Evolutionary conservation across 768 basidiomycete genomes (phyloP).

Genomic region (Psilocybe subaeruginosa): DNA sequence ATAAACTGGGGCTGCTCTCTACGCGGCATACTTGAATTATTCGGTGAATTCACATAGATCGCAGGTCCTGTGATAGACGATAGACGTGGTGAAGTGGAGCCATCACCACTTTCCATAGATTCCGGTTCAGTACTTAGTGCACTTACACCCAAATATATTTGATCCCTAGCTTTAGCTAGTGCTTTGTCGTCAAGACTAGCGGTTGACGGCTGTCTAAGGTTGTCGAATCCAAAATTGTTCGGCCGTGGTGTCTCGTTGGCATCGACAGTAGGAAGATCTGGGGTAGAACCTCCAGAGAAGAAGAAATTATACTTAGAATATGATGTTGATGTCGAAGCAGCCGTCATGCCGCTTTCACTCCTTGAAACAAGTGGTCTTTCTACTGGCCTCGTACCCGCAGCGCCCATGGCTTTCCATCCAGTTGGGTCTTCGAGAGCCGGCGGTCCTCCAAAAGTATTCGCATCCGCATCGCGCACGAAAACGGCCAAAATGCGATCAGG

Average conservation of each 20-base stretch:
- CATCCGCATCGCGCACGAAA: slow-evolving; percentile 79
- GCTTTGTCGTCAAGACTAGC: slow-evolving; percentile 6
- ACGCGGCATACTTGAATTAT: neutral
- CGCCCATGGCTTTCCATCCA: slow-evolving; percentile 43
- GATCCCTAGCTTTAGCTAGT: neutral
- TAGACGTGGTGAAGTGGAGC: neutral
- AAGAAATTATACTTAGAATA: slow-evolving; percentile 5
- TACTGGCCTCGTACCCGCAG: slow-evolving; percentile 24
- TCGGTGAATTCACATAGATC: neutral
- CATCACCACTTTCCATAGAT: neutral
- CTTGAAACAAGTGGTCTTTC: slow-evolving; percentile 20
- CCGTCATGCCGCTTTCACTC: slow-evolving; percentile 16
- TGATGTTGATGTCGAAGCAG: slow-evolving; percentile 10
- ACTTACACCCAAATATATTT: neutral
- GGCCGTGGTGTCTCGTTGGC: slow-evolving; percentile 8
- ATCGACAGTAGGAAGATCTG: slow-evolving; percentile 4
- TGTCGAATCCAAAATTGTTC: neutral
- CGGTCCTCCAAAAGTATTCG: slow-evolving; percentile 23
- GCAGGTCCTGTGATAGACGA: neutral
- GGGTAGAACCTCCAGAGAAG: neutral
- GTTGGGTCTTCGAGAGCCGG: slow-evolving; percentile 66
- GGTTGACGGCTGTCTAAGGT: neutral
- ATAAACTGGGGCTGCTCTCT: neutral
- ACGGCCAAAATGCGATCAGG: slow-evolving; percentile 75
- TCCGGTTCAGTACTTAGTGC: slow-evolving; percentile 14